Percentiles rank a stretch among this genome's conserved stretches.
Conservation (phyloP, 768 basidiomycete genomes). For the Leucogyrophana mollusca region DNA sequence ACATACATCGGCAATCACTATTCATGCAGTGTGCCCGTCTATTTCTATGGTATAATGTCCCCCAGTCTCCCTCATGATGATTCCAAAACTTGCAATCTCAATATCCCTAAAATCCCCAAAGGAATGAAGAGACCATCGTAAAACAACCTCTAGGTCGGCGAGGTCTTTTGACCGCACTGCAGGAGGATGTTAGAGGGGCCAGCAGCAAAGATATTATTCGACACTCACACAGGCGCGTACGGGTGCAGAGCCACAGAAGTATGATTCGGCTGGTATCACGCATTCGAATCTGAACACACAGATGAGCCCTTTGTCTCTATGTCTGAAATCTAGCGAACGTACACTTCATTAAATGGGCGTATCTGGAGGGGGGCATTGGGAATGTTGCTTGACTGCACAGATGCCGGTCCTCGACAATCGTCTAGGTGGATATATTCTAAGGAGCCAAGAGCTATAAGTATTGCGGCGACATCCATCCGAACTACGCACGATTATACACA, state of each 20-base stretch:
- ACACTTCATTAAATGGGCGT: conserved; percentile 8
- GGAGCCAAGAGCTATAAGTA: not conserved
- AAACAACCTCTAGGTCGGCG: no score
- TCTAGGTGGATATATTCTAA: conserved; percentile 13
- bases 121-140: no score
- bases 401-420: conserved; percentile 14
- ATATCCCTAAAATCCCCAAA: no score
- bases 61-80: no score
- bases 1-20: no score
- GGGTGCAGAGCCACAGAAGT: conserved; percentile 7
- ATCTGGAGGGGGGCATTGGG: conserved; percentile 15
- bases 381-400: conserved; percentile 14
- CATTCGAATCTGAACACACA: conserved; percentile 11
- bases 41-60: no score
- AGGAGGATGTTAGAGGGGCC: no score
- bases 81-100: no score
- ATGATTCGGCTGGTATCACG: conserved; percentile 8
- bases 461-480: not conserved
- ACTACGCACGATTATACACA: conserved; percentile 15
- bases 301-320: not conserved
- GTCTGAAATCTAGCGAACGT: conserved; percentile 1
- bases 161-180: conserved; percentile 21
- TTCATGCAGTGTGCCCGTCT: no score
- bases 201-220: no score
- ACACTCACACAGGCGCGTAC: conserved; percentile 18